These are phyloP conservation scores for Blastobotrys chiropterorum DNA, from an alignment of 805 yeast species.

Conservation along the genomic window DNA sequence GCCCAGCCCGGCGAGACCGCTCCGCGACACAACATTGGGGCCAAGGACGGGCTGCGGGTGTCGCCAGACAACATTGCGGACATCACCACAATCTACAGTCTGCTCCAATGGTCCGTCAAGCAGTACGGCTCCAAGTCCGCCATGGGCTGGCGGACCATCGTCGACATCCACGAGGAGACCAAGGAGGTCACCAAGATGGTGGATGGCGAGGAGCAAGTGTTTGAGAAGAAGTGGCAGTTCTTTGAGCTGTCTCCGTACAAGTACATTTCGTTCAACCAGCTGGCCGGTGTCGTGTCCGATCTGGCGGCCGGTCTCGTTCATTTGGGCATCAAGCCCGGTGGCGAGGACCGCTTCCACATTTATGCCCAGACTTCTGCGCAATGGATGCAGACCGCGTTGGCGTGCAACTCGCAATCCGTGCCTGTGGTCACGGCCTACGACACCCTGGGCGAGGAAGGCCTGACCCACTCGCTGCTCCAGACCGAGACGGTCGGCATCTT, in stretches of 20 bases:
- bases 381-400: constrained; percentile 87
- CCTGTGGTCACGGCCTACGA: constrained; percentile 95
- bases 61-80: constrained; percentile 57
- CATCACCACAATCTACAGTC: constrained; percentile 66
- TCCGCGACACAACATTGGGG: constrained; percentile 29
- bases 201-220: constrained; percentile 65
- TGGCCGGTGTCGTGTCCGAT: constrained; percentile 42
- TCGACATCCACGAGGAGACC: constrained; percentile 68
- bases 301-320: constrained; percentile 72
- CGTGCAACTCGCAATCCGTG: constrained; percentile 68
- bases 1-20: constrained; percentile 32
- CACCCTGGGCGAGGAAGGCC: constrained; percentile 82
- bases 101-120: constrained; percentile 52
- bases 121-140: constrained; percentile 48
- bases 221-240: constrained; percentile 82
- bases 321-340: constrained; percentile 61
- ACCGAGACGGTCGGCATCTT: constrained; percentile 75
- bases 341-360: constrained; percentile 63
- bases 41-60: constrained; percentile 36
- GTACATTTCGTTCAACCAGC: constrained; percentile 55
- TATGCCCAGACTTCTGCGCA: constrained; percentile 82
- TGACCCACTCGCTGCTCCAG: constrained; percentile 73
- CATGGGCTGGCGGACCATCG: constrained; percentile 74
- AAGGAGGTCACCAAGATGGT: constrained; percentile 68
- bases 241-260: constrained; percentile 74